These are phyloP conservation scores for Arxiozyma telluris DNA, from an alignment of 1,139 yeast species.

Conservation along the genomic window DNA sequence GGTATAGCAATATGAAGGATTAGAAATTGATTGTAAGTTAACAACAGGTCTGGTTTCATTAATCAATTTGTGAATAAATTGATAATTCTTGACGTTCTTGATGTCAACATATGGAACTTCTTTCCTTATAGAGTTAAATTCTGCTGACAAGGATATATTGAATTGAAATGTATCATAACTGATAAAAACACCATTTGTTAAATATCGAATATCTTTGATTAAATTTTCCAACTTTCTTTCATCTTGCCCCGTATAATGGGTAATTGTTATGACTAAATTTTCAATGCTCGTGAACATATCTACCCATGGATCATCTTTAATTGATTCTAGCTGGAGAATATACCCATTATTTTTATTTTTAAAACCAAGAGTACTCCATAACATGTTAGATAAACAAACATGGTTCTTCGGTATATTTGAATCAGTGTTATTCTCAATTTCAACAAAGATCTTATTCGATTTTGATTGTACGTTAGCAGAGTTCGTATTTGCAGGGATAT, in stretches of 20 bases:
- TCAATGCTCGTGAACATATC: background rate
- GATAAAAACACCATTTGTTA: conserved; percentile 14
- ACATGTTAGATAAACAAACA: conserved; percentile 47
- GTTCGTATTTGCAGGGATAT: background rate
- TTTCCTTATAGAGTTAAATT: background rate
- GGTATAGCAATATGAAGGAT: background rate
- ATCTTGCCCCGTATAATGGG: background rate
- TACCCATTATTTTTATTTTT: conserved; percentile 23
- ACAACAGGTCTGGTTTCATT: background rate
- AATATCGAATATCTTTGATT: conserved; percentile 2
- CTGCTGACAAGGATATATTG: background rate
- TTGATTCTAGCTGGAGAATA: conserved; percentile 15
- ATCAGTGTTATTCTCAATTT: background rate
- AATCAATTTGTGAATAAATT: background rate
- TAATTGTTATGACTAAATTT: background rate
- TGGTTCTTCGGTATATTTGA: conserved; percentile 33
- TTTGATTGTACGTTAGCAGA: background rate
- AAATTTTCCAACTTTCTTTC: conserved; percentile 5
- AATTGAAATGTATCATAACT: background rate
- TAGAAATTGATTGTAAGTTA: background rate
- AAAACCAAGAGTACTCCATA: conserved; percentile 50
- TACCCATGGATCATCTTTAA: conserved; percentile 4
- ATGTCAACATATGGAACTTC: background rate
- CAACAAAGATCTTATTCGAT: background rate
- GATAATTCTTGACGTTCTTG: background rate